Evolutionary conservation across 176 grass and related monocot species (phyloP).

Genomic region (Puccinellia tenuiflora): DNA sequence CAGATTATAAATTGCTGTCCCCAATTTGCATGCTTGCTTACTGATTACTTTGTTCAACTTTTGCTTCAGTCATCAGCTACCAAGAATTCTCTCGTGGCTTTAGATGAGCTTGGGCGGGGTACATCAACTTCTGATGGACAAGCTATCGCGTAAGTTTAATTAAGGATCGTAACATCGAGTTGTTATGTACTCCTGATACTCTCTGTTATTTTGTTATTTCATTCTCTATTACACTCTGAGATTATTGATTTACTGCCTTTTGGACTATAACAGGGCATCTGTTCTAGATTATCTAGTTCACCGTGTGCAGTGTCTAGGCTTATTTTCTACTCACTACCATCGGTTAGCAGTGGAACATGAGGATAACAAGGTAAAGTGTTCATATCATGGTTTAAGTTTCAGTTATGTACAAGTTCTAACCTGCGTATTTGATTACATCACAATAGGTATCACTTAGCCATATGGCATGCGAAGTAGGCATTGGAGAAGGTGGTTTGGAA

Average conservation of each 20-base stretch:
- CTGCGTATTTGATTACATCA: slow-evolving; percentile 21
- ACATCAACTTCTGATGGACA: slow-evolving; percentile 99
- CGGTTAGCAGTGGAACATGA: slow-evolving; percentile 76
- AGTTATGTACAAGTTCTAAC: slow-evolving; percentile 18
- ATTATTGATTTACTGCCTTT: slow-evolving; percentile 16
- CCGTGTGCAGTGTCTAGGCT: slow-evolving; percentile 68
- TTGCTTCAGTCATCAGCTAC: slow-evolving; percentile 75
- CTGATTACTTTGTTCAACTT: slow-evolving; percentile 15
- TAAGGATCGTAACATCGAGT: slow-evolving; percentile 8
- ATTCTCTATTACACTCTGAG: neutral
- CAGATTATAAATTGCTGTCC: neutral
- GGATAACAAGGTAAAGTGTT: slow-evolving; percentile 48
- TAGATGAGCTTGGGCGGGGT: slow-evolving; percentile 97
- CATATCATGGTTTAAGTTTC: neutral
- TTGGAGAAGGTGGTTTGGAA: slow-evolving; percentile 61
- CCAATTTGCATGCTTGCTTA: slow-evolving; percentile 14
- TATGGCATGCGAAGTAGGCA: slow-evolving; percentile 83
- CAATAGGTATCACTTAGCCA: slow-evolving; percentile 73
- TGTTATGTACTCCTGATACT: slow-evolving; percentile 7
- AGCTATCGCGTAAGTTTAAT: slow-evolving; percentile 83
- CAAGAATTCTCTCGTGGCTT: slow-evolving; percentile 81
- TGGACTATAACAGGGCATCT: slow-evolving; percentile 51
- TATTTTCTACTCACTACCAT: slow-evolving; percentile 99
- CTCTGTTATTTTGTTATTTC: slow-evolving; percentile 16
- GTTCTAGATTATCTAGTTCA: slow-evolving; percentile 88